Conservation (phyloP, 2,329 filamentous ascomycete species). For the Bisporella sp. region DNA sequence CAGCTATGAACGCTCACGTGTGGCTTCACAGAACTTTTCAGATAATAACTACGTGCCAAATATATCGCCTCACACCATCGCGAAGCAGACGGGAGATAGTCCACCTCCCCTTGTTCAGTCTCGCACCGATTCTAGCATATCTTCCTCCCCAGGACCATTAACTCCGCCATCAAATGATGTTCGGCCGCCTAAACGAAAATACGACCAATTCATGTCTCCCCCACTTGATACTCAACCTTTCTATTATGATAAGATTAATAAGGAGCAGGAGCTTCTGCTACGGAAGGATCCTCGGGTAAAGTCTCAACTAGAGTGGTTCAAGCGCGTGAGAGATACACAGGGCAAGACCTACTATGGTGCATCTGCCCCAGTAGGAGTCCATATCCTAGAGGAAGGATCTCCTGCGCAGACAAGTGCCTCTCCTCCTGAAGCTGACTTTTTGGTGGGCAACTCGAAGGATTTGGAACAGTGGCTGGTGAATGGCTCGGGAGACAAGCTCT, state of each 20-base stretch:
- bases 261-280: not conserved
- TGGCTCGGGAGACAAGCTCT: slow-evolving; percentile 10
- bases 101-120: no score
- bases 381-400: slow-evolving; percentile 6
- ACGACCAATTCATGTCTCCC: not conserved
- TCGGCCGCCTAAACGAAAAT: not conserved
- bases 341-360: slow-evolving; percentile 5
- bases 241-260: not conserved
- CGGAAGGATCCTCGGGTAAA: not conserved
- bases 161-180: not conserved
- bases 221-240: not conserved
- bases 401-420: slow-evolving; percentile 6
- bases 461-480: slow-evolving; percentile 6
- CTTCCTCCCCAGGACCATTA: not conserved
- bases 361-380: slow-evolving; percentile 3
- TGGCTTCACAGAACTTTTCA: no score
- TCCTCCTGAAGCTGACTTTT: slow-evolving; percentile 5
- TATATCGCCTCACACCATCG: no score
- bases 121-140: not conserved
- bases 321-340: not conserved
- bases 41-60: no score
- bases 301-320: not conserved
- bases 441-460: slow-evolving; percentile 5
- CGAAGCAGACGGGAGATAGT: no score
- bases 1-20: no score